phyloP scores from a whole-genome alignment of 306 rosid species.

The Comarum palustre region DNA sequence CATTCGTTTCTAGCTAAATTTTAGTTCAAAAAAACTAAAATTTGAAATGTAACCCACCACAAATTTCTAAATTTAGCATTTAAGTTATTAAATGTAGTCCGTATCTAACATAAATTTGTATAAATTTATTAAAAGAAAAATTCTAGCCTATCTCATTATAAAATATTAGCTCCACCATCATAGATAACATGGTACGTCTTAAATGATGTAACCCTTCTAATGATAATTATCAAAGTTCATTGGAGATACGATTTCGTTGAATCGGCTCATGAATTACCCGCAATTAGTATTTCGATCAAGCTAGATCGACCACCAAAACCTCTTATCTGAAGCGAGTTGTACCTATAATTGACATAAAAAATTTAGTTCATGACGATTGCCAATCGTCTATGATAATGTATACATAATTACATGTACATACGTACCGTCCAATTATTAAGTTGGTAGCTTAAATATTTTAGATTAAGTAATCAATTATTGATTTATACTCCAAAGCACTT shows the following conservation, averaged over 20 bases:
- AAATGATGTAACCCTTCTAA: too few relatives aligned
- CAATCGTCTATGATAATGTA: not conserved
- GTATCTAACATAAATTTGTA: too few relatives aligned
- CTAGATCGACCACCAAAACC: not conserved
- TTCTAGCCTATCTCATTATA: too few relatives aligned
- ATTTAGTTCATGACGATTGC: not conserved
- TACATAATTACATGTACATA: not conserved
- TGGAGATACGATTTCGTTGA: not conserved
- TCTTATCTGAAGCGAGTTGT: not conserved
- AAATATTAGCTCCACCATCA: too few relatives aligned
- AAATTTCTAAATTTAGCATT: too few relatives aligned
- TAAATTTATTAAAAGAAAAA: too few relatives aligned
- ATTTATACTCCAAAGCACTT: not conserved
- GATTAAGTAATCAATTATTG: not conserved
- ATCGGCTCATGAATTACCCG: not conserved
- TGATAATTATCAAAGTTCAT: too few relatives aligned
- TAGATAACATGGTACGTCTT: too few relatives aligned
- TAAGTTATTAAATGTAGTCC: too few relatives aligned
- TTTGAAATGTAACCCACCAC: too few relatives aligned
- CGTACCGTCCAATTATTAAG: not conserved
- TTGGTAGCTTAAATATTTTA: not conserved
- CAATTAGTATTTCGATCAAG: not conserved
- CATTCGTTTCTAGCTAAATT: too few relatives aligned
- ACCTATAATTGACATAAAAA: not conserved
- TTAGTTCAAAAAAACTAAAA: too few relatives aligned